Base-by-base conservation (phyloP, 257 asterid species). In the Lycium ferocissimum region DNA sequence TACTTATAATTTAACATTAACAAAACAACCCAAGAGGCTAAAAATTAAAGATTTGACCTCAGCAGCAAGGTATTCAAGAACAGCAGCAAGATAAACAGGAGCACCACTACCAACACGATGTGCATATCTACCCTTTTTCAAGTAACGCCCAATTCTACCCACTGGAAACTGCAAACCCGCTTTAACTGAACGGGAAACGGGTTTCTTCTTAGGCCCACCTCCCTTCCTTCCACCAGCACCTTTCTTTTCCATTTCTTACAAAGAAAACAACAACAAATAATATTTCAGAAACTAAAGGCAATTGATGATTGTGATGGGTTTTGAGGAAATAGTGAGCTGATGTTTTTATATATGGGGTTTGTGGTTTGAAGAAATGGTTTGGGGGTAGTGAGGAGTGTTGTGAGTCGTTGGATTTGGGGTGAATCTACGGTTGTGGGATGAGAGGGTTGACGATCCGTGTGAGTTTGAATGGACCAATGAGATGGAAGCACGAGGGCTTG, bases 161-260 rank as follows among this genome's bases (percentile, higher is more conserved):
- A 91, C 93, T 2, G 93, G 93, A 57, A 91, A 91, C 88, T 91
- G 93, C 10, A 91, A 84, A 0, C 93, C 93, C n/a, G 93, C 92
- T 47, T 86, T 88, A 11, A 84, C 88, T 35, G 93, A 91, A 76
- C 93, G 88, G 80, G 93, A 47, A 18, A 91, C 92, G 7, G 93
- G 61, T 70, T 91, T 91, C 90, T 91, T 91, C 87, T 89, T 91
- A 0, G 93, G 92, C 11, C 92, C 92, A 54, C 92, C 92, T 1
- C 86, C 91, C 57, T 88, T 91, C 86, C 93, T 87, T 49, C 93
- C 93, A 0, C 67, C 93, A 26, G 92, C 92, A 49, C 93, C 93
- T 87, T 90, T 90, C 89, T 91, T 91, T 86, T 83, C 33, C 80
- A 89, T 89, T 12, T 85, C 82, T 13, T 49, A 89, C 37, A 33